A percentile compares a stretch with the other conserved stretches of the same genome.
phyloP scores from a whole-genome alignment of 2,329 filamentous ascomycete genomes.

The Aspergillus novofumigatus region DNA sequence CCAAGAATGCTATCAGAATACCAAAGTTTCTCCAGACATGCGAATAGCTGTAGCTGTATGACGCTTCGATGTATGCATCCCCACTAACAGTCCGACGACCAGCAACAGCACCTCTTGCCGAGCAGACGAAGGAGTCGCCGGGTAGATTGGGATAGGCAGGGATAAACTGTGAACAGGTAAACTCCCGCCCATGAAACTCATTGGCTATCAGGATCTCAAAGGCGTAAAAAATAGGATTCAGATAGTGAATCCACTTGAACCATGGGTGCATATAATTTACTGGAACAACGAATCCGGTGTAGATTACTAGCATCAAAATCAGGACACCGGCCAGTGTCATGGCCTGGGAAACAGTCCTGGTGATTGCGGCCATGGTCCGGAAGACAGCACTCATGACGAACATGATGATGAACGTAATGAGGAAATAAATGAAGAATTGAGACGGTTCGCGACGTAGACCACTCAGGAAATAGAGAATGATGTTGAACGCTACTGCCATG shows the following conservation, averaged over 20 bases:
- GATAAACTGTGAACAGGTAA: slow-evolving; percentile 46
- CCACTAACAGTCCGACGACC: slow-evolving; percentile 55
- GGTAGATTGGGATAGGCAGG: slow-evolving; percentile 41
- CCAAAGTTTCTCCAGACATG: slow-evolving; percentile 68
- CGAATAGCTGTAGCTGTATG: slow-evolving; percentile 53
- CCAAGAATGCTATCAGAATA: slow-evolving; percentile 60
- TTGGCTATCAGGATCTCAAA: slow-evolving; percentile 82
- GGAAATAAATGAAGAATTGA: slow-evolving; percentile 79
- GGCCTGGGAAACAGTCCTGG: slow-evolving; percentile 59
- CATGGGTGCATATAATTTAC: slow-evolving; percentile 65
- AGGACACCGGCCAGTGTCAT: slow-evolving; percentile 52
- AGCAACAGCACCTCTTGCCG: slow-evolving; percentile 52
- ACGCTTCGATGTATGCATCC: slow-evolving; percentile 52
- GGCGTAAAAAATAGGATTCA: slow-evolving; percentile 73
- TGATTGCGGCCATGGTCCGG: slow-evolving; percentile 70
- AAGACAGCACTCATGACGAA: slow-evolving; percentile 81
- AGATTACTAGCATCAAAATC: slow-evolving; percentile 43
- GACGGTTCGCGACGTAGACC: slow-evolving; percentile 69
- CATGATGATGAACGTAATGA: slow-evolving; percentile 69
- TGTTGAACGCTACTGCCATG: slow-evolving; percentile 70
- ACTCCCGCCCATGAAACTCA: slow-evolving; percentile 67
- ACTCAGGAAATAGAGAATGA: slow-evolving; percentile 80
- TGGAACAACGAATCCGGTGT: slow-evolving; percentile 44
- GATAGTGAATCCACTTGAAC: slow-evolving; percentile 77
- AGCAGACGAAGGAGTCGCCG: slow-evolving; percentile 51